Evolutionary conservation across 1,284 basidiomycete species (phyloP).

Genomic region (Naganishia sp.): DNA sequence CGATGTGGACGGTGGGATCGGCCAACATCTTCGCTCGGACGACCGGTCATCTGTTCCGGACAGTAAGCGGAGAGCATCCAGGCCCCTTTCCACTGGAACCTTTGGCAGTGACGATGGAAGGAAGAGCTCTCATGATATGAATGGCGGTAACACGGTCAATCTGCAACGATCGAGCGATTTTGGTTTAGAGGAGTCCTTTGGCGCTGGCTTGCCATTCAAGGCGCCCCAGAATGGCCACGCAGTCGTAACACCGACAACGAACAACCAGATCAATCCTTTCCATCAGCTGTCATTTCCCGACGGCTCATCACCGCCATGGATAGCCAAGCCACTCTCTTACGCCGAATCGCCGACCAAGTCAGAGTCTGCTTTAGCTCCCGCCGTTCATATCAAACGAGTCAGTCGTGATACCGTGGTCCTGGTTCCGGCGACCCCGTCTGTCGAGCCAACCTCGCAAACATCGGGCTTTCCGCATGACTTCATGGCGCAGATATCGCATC

Average conservation of each 20-base stretch:
- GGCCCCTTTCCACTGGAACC: neutral
- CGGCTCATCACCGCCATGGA: conserved; percentile 38
- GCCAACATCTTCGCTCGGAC: conserved; percentile 1
- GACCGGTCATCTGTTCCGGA: neutral
- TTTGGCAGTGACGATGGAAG: neutral
- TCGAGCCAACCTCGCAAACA: conserved; percentile 2
- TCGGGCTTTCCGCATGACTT: conserved; percentile 37
- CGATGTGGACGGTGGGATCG: conserved; percentile 7
- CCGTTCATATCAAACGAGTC: conserved; percentile 47
- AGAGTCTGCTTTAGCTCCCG: conserved; percentile 28
- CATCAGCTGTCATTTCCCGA: conserved; percentile 42
- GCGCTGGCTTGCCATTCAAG: neutral
- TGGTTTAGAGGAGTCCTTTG: neutral
- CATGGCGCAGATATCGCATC: conserved; percentile 38
- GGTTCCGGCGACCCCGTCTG: conserved; percentile 29
- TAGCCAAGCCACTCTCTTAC: conserved; percentile 33
- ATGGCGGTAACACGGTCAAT: neutral
- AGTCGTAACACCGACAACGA: neutral
- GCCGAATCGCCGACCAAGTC: neutral
- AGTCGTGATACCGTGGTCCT: conserved; percentile 42
- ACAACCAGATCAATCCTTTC: conserved; percentile 41
- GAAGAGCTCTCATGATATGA: neutral
- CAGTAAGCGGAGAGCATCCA: neutral
- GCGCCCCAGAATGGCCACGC: neutral
- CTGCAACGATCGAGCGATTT: neutral